Percentiles rank a stretch among this genome's conserved stretches.
These are phyloP conservation scores for Xylaria digitata DNA, from an alignment of 2,329 filamentous ascomycete species.

Conservation along the genomic window DNA sequence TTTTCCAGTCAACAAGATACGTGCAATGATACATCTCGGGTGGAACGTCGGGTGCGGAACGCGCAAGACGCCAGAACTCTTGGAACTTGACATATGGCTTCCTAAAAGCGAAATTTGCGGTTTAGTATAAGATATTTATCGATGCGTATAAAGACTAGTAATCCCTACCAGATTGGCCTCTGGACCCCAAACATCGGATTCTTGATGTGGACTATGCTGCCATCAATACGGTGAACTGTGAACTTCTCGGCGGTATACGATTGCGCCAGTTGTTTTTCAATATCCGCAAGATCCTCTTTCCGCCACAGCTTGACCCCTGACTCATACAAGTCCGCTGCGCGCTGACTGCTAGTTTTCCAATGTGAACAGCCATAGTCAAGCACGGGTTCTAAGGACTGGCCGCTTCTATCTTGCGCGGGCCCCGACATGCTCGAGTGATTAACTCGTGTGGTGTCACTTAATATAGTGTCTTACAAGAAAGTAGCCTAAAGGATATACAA, in stretches of 20 bases:
- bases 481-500: no score
- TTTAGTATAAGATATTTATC: slow-evolving; percentile 26
- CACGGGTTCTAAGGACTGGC: background rate
- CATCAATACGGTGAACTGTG: slow-evolving; percentile 45
- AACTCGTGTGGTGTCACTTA: background rate
- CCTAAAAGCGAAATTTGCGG: slow-evolving; percentile 34
- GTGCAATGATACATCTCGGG: slow-evolving; percentile 45
- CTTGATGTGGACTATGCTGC: slow-evolving; percentile 40
- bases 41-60: slow-evolving; percentile 35
- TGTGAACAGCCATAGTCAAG: slow-evolving; percentile 14
- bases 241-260: slow-evolving; percentile 41
- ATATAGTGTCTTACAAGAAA: no score
- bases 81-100: slow-evolving; percentile 42
- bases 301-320: slow-evolving; percentile 17
- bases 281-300: slow-evolving; percentile 16
- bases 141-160: background rate
- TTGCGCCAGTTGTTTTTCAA: slow-evolving; percentile 40
- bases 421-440: background rate
- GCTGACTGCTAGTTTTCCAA: slow-evolving; percentile 23
- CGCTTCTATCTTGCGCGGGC: background rate
- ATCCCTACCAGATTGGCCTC: slow-evolving; percentile 43
- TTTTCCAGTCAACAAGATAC: slow-evolving; percentile 46
- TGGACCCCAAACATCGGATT: slow-evolving; percentile 42
- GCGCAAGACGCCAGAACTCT: slow-evolving; percentile 42
- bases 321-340: slow-evolving; percentile 19